Percentiles rank a stretch among this genome's conserved stretches.
These are phyloP conservation scores for Nymphaea thermarum DNA, from an alignment of 164 flowering plant species.

Conservation along the genomic window DNA sequence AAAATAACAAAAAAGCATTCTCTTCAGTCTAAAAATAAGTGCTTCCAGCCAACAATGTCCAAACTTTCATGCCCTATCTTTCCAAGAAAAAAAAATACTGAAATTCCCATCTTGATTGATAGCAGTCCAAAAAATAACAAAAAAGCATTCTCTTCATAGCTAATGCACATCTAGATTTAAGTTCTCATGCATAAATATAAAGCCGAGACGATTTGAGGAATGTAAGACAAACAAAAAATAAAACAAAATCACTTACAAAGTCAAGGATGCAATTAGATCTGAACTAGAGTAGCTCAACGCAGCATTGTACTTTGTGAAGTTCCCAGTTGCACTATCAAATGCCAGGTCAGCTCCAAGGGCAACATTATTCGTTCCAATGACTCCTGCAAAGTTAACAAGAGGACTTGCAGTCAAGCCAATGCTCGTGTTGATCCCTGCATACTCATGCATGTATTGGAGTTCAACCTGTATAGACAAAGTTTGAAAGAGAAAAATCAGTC, in stretches of 20 bases:
- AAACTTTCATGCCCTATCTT: too few relatives aligned
- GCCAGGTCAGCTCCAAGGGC: conserved; percentile 54
- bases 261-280: conserved; percentile 58
- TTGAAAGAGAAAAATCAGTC: not conserved
- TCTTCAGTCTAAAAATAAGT: too few relatives aligned
- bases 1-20: too few relatives aligned
- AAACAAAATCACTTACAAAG: conserved; percentile 35
- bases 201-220: not conserved
- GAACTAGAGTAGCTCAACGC: conserved; percentile 39
- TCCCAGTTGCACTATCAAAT: conserved; percentile 56
- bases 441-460: conserved; percentile 61
- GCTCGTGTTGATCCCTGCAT: conserved; percentile 61
- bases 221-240: not conserved
- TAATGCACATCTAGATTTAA: too few relatives aligned
- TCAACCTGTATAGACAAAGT: conserved; percentile 25
- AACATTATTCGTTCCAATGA: conserved; percentile 34
- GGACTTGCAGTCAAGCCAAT: conserved; percentile 73
- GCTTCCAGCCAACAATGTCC: too few relatives aligned
- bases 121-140: too few relatives aligned
- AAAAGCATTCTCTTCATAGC: too few relatives aligned
- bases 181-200: too few relatives aligned
- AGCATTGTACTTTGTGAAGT: conserved; percentile 48
- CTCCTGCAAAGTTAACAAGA: conserved; percentile 57
- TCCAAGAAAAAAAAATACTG: too few relatives aligned
- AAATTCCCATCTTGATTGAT: too few relatives aligned